These are phyloP conservation scores for Dactylellina sp. DNA, from an alignment of 2,329 filamentous ascomycete species.

Conservation along the genomic window DNA sequence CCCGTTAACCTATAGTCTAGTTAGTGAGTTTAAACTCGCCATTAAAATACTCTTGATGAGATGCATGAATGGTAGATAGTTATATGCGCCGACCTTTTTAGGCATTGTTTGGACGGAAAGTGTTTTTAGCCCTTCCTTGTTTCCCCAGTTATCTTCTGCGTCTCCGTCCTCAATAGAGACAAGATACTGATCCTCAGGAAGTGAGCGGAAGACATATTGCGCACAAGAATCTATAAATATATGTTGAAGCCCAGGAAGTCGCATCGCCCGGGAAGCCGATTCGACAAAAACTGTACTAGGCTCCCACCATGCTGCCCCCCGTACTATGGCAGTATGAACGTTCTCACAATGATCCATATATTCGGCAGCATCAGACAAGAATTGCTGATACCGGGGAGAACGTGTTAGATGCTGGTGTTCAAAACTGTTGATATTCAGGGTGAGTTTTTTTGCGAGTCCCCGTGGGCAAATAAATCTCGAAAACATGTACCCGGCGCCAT, in stretches of 20 bases:
- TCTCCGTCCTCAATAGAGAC: background rate
- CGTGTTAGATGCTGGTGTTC: conserved; percentile 6
- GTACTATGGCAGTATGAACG: background rate
- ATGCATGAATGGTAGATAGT: conserved; percentile 11
- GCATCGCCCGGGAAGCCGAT: background rate
- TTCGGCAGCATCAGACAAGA: background rate
- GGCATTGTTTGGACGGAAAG: conserved; percentile 28
- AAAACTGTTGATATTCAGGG: conserved; percentile 19
- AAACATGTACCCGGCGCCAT: background rate
- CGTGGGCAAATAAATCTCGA: background rate
- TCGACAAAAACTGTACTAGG: background rate
- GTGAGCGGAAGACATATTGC: conserved; percentile 1
- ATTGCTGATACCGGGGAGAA: background rate
- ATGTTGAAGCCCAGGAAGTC: conserved; percentile 8
- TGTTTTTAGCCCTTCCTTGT: conserved; percentile 4
- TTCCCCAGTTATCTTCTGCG: too few relatives aligned
- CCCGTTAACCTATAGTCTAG: conserved; percentile 39
- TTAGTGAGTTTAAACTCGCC: conserved; percentile 15
- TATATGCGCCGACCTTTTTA: conserved; percentile 1
- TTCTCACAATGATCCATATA: conserved; percentile 15
- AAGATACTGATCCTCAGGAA: conserved; percentile 40
- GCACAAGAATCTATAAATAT: conserved; percentile 35
- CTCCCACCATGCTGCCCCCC: conserved; percentile 12
- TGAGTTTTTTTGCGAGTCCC: conserved; percentile 7
- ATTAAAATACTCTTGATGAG: conserved; percentile 1